Evolutionary conservation across 345 rosid genomes (phyloP).

Genomic region (Cardamine occulta): DNA sequence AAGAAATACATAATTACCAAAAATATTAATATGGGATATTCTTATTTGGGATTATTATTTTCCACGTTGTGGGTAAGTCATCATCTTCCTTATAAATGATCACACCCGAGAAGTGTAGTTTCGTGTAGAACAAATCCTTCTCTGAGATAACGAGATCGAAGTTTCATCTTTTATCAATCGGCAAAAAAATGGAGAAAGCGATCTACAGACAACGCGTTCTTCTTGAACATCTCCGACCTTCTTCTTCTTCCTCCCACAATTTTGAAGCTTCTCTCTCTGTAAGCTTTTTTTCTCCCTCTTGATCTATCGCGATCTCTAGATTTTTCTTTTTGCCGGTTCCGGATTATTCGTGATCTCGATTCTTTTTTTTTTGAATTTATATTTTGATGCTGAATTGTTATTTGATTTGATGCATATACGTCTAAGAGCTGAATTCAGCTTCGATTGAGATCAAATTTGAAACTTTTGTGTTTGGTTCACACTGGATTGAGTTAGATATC

Average conservation of each 20-base stretch:
- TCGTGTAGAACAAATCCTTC: constrained; percentile 32
- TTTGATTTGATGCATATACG: background rate
- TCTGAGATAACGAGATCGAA: constrained; percentile 13
- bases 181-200: constrained; percentile 72
- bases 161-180: background rate
- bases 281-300: constrained; percentile 37
- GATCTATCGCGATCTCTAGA: constrained; percentile 19
- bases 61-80: constrained; percentile 1
- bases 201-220: constrained; percentile 82
- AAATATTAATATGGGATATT: background rate
- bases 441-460: constrained; percentile 10
- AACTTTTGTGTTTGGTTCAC: constrained; percentile 17
- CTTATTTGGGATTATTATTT: constrained; percentile 16
- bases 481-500: constrained; percentile 12
- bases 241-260: constrained; percentile 49
- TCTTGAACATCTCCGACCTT: constrained; percentile 88
- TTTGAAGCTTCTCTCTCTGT: constrained; percentile 70
- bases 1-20: background rate
- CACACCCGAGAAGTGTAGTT: constrained; percentile 12
- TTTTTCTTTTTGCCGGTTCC: background rate
- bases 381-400: background rate
- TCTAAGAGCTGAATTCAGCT: constrained; percentile 26
- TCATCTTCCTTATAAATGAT: constrained; percentile 32
- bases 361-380: background rate
- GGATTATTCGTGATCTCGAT: constrained; percentile 30